These are phyloP conservation scores for Chlorella sp. DNA, from an alignment of 139 green algal species.

Conservation along the genomic window DNA sequence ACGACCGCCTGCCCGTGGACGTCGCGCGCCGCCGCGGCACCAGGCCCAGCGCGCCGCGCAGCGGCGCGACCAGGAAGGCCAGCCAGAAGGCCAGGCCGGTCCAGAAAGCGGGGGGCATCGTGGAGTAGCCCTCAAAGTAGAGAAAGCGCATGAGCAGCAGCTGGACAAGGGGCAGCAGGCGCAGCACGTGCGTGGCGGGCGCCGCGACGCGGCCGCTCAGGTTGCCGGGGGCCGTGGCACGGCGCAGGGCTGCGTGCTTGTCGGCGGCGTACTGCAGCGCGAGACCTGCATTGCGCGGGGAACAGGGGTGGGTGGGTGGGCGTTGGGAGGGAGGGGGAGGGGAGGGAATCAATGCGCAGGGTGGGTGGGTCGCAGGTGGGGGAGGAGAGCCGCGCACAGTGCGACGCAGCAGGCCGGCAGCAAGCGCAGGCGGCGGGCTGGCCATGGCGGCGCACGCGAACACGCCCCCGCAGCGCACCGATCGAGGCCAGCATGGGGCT, in stretches of 20 bases:
- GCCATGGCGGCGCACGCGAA: too few relatives aligned
- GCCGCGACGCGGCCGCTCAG: slow-evolving; percentile 38
- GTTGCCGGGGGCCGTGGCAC: slow-evolving; percentile 35
- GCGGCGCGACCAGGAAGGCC: slow-evolving; percentile 33
- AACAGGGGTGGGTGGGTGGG: slow-evolving; percentile 22
- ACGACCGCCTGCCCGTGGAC: slow-evolving; percentile 26
- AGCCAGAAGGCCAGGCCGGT: slow-evolving; percentile 52
- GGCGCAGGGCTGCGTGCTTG: slow-evolving; percentile 46
- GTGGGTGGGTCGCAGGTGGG: too few relatives aligned
- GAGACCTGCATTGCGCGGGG: slow-evolving; percentile 48
- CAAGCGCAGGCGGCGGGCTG: too few relatives aligned
- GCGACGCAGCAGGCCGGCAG: neutral
- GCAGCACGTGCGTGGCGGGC: slow-evolving; percentile 31
- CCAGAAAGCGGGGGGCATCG: slow-evolving; percentile 43
- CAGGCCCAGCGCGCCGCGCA: slow-evolving; percentile 34
- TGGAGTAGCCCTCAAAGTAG: slow-evolving; percentile 40
- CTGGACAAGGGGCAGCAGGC: slow-evolving; percentile 55
- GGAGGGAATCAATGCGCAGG: neutral
- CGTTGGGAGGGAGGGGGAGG: neutral
- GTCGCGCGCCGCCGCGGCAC: slow-evolving; percentile 18
- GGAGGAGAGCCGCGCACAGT: neutral
- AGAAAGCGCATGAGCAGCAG: slow-evolving; percentile 56
- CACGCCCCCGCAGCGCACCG: slow-evolving; percentile 9
- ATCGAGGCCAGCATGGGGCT: slow-evolving; percentile 36
- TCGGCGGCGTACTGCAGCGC: too few relatives aligned